These are phyloP conservation scores for Hymenotorrendiella dingleyae DNA, from an alignment of 2,329 filamentous ascomycete genomes.

Conservation along the genomic window DNA sequence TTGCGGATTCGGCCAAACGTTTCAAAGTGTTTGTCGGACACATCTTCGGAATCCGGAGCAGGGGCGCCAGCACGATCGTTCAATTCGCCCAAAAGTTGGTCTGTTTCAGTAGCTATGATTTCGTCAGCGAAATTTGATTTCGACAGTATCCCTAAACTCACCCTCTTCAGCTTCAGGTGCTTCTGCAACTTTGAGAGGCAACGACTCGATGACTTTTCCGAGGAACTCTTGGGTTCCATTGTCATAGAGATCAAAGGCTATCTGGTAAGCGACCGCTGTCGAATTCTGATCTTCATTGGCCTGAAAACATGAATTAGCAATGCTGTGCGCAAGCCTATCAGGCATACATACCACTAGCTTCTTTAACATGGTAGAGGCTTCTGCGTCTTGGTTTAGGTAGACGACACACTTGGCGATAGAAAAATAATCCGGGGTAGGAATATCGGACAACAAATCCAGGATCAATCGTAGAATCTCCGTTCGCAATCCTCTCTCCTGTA, in stretches of 20 bases:
- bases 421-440: constrained; percentile 91
- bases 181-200: constrained; percentile 53
- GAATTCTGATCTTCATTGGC: constrained; percentile 71
- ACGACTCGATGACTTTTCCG: constrained; percentile 75
- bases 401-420: constrained; percentile 97
- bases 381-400: constrained; percentile 84
- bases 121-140: constrained; percentile 2
- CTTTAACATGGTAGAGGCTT: constrained; percentile 80
- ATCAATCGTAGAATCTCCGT: constrained; percentile 83
- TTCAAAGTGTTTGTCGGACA: constrained; percentile 48
- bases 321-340: background rate
- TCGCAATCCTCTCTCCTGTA: constrained; percentile 85
- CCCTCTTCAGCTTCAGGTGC: constrained; percentile 38
- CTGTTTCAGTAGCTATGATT: constrained; percentile 35
- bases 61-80: constrained; percentile 34
- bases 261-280: constrained; percentile 86
- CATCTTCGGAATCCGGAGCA: constrained; percentile 16
- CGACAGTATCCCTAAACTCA: constrained; percentile 5
- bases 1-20: constrained; percentile 58
- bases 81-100: constrained; percentile 50
- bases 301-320: constrained; percentile 6
- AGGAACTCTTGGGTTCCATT: constrained; percentile 98
- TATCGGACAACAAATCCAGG: constrained; percentile 89
- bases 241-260: constrained; percentile 96
- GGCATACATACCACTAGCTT: constrained; percentile 55